Percentiles rank a stretch among this genome's conserved stretches.
phyloP scores from a whole-genome alignment of 345 rosid species.

The Salix udensis region DNA sequence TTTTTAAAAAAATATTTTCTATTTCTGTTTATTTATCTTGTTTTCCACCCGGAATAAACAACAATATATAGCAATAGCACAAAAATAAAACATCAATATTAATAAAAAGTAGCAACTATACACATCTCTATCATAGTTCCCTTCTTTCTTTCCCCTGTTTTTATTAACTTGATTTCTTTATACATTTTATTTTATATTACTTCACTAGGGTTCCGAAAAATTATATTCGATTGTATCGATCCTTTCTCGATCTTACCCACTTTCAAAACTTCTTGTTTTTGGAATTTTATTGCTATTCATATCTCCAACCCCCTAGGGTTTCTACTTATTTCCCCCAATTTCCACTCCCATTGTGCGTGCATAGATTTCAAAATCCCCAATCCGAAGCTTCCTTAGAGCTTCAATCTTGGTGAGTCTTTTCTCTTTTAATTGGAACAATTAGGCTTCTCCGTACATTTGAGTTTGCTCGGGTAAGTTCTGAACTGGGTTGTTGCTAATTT shows the following conservation, averaged over 20 bases:
- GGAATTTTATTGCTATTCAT: neutral
- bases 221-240: constrained; percentile 26
- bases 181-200: neutral
- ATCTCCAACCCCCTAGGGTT: neutral
- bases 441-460: neutral
- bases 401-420: neutral
- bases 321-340: neutral
- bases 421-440: neutral
- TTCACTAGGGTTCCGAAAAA: constrained; percentile 2
- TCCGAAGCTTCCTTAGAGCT: neutral
- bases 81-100: neutral
- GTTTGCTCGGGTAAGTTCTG: neutral
- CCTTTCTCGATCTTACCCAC: constrained; percentile 19
- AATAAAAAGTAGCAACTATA: neutral
- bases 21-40: neutral
- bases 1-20: no score
- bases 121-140: constrained; percentile 8
- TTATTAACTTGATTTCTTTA: neutral
- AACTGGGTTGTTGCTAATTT: neutral
- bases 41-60: neutral
- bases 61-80: neutral
- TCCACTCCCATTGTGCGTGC: neutral
- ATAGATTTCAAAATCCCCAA: neutral
- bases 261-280: neutral
- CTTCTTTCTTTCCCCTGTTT: no score